Conservation (phyloP, 176 grass and related monocot species). For the Elymus sibiricus region DNA sequence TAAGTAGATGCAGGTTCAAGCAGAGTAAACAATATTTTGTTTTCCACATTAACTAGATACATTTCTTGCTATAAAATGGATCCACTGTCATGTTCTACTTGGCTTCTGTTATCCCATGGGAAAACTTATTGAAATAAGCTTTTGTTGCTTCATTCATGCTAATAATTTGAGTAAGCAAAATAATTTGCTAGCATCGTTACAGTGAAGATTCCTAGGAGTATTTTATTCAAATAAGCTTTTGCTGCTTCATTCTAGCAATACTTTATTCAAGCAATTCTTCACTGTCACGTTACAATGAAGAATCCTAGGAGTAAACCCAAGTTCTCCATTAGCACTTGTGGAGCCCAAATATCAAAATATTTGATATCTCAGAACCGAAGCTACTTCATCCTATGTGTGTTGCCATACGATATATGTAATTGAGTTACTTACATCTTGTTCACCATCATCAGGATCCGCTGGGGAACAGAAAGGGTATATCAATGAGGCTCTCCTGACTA, state of each 20-base stretch:
- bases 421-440: not conserved
- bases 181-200: not conserved
- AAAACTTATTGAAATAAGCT: not conserved
- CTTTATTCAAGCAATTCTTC: not conserved
- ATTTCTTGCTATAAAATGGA: not conserved
- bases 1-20: not conserved
- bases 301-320: not conserved
- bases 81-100: not conserved
- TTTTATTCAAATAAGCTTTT: conserved; percentile 4
- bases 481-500: not conserved
- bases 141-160: not conserved
- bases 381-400: not conserved
- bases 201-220: not conserved
- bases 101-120: not conserved
- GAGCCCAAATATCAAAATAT: not conserved
- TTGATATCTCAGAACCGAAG: not conserved
- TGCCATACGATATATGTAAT: not conserved
- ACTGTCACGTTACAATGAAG: not conserved
- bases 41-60: not conserved
- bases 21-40: not conserved
- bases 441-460: not conserved
- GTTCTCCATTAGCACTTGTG: not conserved
- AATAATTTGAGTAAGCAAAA: not conserved
- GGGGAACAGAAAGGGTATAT: not conserved
- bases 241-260: not conserved